A percentile compares a stretch with the other conserved stretches of the same genome.
phyloP scores from a whole-genome alignment of 306 rosid species.

The Quercus aquifolioides region DNA sequence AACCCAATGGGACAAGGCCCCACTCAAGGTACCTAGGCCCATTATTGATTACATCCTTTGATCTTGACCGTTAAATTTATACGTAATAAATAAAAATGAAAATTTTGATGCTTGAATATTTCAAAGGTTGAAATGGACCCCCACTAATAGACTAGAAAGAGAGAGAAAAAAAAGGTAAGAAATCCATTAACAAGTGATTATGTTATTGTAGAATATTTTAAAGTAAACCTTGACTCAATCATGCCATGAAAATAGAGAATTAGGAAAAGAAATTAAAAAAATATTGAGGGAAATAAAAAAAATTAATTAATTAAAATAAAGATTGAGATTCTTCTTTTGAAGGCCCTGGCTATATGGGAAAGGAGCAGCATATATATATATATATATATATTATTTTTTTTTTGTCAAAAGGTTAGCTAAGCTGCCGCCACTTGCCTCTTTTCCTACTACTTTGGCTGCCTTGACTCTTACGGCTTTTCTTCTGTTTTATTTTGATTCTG shows the following conservation, averaged over 20 bases:
- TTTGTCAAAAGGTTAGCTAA: constrained; percentile 38
- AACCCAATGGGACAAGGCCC: constrained; percentile 35
- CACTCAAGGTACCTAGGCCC: constrained; percentile 33
- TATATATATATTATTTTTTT: too few relatives aligned
- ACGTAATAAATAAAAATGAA: neutral
- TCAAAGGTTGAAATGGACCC: constrained; percentile 34
- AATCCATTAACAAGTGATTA: constrained; percentile 17
- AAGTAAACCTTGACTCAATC: constrained; percentile 29
- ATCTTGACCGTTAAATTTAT: constrained; percentile 40
- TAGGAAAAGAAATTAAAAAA: neutral
- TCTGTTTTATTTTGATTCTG: neutral
- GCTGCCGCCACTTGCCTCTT: constrained; percentile 18
- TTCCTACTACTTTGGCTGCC: constrained; percentile 9
- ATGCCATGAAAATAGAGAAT: constrained; percentile 3
- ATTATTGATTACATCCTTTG: constrained; percentile 27
- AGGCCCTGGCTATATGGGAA: constrained; percentile 11
- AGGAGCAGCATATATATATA: neutral
- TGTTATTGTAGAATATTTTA: constrained; percentile 24
- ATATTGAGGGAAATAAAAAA: neutral
- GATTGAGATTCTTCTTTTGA: constrained; percentile 2
- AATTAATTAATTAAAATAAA: neutral
- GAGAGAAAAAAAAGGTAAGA: constrained; percentile 4
- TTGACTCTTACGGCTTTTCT: constrained; percentile 27
- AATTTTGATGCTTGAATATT: constrained; percentile 7
- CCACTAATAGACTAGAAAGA: constrained; percentile 7